phyloP scores from a whole-genome alignment of 106 monocot genomes.

The Ottelia alismoides region DNA sequence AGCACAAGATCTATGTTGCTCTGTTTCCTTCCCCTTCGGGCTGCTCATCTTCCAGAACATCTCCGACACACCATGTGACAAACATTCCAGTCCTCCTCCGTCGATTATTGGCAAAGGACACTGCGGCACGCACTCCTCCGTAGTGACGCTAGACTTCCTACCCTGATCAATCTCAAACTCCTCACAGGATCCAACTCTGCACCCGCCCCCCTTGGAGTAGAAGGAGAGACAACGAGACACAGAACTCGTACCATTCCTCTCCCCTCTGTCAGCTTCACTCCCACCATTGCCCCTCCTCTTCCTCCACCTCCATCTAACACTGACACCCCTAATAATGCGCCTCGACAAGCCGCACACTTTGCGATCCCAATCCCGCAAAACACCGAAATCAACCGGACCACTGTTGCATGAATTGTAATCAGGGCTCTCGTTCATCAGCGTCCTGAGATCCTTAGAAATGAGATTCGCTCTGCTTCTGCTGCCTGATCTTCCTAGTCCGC shows the following conservation, averaged over 20 bases:
- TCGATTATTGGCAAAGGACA: constrained; percentile 4
- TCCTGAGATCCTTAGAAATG: constrained; percentile 6
- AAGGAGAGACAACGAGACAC: constrained; percentile 26
- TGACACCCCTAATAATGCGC: no score
- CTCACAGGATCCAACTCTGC: constrained; percentile 58
- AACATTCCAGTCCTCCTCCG: constrained; percentile 24
- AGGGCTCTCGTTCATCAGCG: neutral
- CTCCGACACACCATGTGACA: constrained; percentile 17
- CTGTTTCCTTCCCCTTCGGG: constrained; percentile 23
- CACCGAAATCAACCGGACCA: no score
- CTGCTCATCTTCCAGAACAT: constrained; percentile 25
- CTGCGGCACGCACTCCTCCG: constrained; percentile 22
- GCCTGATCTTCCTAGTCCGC: constrained; percentile 21
- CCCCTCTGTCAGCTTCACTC: neutral
- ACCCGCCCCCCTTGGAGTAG: constrained; percentile 37
- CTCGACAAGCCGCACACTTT: no score
- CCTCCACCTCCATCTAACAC: constrained; percentile 17
- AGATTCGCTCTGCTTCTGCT: constrained; percentile 15
- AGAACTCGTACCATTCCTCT: constrained; percentile 4
- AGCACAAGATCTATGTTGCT: constrained; percentile 4
- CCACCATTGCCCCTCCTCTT: constrained; percentile 6
- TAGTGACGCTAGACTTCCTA: constrained; percentile 11
- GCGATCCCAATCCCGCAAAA: no score
- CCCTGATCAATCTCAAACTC: constrained; percentile 26
- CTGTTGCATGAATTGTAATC: neutral